phyloP scores from a whole-genome alignment of 2,329 filamentous ascomycete genomes.

The Myriosclerotinia scirpicola region DNA sequence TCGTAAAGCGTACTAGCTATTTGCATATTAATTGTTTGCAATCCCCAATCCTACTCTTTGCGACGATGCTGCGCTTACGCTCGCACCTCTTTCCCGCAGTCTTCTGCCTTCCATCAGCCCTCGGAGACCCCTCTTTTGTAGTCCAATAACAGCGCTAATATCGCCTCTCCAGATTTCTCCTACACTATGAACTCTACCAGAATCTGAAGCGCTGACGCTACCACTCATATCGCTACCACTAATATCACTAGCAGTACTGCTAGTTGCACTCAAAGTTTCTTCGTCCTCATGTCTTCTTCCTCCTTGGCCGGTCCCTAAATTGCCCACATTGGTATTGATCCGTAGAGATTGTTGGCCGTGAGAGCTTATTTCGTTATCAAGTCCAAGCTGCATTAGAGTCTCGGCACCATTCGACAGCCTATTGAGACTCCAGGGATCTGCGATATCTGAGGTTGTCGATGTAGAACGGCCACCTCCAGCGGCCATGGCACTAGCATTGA shows the following conservation, averaged over 20 bases:
- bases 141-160: slow-evolving; percentile 84
- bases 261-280: slow-evolving; percentile 39
- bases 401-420: slow-evolving; percentile 23
- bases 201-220: slow-evolving; percentile 43
- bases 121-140: slow-evolving; percentile 89
- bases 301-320: slow-evolving; percentile 35
- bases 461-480: slow-evolving; percentile 88
- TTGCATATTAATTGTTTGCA: slow-evolving; percentile 37
- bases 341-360: slow-evolving; percentile 43
- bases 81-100: slow-evolving; percentile 69
- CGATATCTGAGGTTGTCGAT: slow-evolving; percentile 50
- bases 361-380: slow-evolving; percentile 29
- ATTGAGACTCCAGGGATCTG: slow-evolving; percentile 48
- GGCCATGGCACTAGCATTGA: slow-evolving; percentile 98
- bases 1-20: slow-evolving; percentile 21
- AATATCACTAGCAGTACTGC: slow-evolving; percentile 36
- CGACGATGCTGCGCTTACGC: slow-evolving; percentile 40
- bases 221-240: slow-evolving; percentile 35
- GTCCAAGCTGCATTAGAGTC: slow-evolving; percentile 29
- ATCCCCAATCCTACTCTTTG: slow-evolving; percentile 54
- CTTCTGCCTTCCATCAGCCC: slow-evolving; percentile 93
- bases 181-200: slow-evolving; percentile 43
- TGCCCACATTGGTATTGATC: slow-evolving; percentile 51
- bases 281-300: slow-evolving; percentile 42
- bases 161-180: slow-evolving; percentile 78